A percentile compares a stretch with the other conserved stretches of the same genome.
These are phyloP conservation scores for Rhizopus stolonifer DNA, from an alignment of 371 early-diverging fungal species.

Conservation along the genomic window DNA sequence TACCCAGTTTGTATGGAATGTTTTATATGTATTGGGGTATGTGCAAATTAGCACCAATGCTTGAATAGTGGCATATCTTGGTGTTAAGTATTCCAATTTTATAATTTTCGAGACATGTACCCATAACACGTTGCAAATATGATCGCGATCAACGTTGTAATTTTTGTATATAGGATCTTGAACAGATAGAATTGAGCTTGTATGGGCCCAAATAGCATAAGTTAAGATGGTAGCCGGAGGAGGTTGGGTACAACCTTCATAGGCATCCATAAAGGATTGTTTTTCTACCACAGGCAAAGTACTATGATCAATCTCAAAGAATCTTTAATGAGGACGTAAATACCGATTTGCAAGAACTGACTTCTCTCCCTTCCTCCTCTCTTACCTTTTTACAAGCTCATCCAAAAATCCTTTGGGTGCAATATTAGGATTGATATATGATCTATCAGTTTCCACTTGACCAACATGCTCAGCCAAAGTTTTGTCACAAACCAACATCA, in stretches of 20 bases:
- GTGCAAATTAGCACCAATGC: slow-evolving; percentile 39
- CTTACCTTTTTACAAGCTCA: slow-evolving; percentile 22
- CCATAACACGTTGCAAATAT: slow-evolving; percentile 25
- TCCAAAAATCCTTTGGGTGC: slow-evolving; percentile 30
- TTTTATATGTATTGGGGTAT: slow-evolving; percentile 30
- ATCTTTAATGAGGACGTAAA: background rate
- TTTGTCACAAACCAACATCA: slow-evolving; percentile 23
- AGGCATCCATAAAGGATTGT: slow-evolving; percentile 32
- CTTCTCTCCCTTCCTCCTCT: too few relatives aligned
- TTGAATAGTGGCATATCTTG: slow-evolving; percentile 37
- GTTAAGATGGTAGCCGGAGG: slow-evolving; percentile 37
- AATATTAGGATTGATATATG: slow-evolving; percentile 15
- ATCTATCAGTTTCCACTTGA: slow-evolving; percentile 19
- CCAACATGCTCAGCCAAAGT: slow-evolving; percentile 28
- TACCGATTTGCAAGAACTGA: too few relatives aligned
- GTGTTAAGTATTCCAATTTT: slow-evolving; percentile 34
- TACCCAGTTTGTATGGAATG: slow-evolving; percentile 42
- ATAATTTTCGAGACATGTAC: slow-evolving; percentile 28
- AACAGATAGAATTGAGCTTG: slow-evolving; percentile 23
- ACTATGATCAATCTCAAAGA: slow-evolving; percentile 11
- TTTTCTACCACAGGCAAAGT: slow-evolving; percentile 34
- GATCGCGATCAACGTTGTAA: slow-evolving; percentile 24
- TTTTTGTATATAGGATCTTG: slow-evolving; percentile 32
- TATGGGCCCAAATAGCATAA: slow-evolving; percentile 39
- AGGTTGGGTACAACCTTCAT: slow-evolving; percentile 27